phyloP scores from a whole-genome alignment of 495 filamentous ascomycete genomes.

The Penicillium pancosmium region DNA sequence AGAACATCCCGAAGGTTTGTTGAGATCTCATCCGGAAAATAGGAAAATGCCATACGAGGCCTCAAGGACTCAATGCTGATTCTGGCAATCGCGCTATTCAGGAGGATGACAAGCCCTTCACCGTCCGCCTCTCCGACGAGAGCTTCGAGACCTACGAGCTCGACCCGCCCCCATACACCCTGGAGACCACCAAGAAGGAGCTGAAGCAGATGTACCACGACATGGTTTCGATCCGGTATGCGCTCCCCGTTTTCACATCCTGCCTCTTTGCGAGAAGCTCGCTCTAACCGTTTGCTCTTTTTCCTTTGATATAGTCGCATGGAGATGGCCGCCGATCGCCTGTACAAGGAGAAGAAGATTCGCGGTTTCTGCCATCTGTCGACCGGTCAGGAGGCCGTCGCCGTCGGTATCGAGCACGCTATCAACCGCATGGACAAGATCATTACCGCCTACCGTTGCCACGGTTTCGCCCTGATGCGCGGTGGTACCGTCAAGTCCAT shows the following conservation, averaged over 20 bases:
- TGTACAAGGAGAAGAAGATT: constrained; percentile 99
- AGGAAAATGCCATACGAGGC: constrained; percentile 11
- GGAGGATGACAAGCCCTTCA: constrained; percentile 95
- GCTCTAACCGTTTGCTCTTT: constrained; percentile 8
- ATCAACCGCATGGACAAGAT: constrained; percentile 88
- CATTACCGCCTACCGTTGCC: constrained; percentile 98
- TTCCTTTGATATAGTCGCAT: constrained; percentile 68
- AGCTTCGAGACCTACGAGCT: constrained; percentile 99
- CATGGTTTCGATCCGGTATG: constrained; percentile 91
- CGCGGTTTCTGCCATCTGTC: constrained; percentile 99
- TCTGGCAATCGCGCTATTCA: constrained; percentile 35
- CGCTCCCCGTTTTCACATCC: constrained; percentile 1
- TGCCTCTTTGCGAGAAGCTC: constrained; percentile 4
- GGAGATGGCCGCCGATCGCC: constrained; percentile 97
- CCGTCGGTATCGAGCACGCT: constrained; percentile 94
- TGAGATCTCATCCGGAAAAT: constrained; percentile 54
- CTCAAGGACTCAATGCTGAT: constrained; percentile 29
- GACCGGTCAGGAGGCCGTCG: constrained; percentile 95
- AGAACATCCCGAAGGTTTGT: constrained; percentile 75
- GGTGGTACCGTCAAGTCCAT: constrained; percentile 89
- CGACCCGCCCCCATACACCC: constrained; percentile 88
- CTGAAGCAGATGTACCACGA: constrained; percentile 98
- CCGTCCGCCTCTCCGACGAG: constrained; percentile 90
- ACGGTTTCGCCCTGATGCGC: constrained; percentile 97
- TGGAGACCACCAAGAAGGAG: constrained; percentile 94